These are phyloP conservation scores for Lodderomyces jiufengensis DNA, from an alignment of 1,139 yeast genomes.

Conservation along the genomic window DNA sequence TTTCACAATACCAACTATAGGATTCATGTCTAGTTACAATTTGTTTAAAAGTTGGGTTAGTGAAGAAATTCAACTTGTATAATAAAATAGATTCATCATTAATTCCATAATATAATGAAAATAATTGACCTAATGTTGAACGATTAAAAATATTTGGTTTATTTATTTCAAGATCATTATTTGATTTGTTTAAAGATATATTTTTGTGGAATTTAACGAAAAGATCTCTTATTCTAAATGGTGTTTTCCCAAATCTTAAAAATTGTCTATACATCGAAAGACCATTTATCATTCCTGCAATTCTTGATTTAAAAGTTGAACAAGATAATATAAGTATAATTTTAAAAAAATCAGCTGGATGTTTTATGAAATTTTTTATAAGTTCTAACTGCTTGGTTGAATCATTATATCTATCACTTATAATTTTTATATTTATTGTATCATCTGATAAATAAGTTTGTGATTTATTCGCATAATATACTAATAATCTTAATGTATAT, in stretches of 20 bases:
- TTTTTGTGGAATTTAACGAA: slow-evolving; percentile 19
- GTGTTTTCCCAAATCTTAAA: slow-evolving; percentile 69
- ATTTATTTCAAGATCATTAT: slow-evolving; percentile 13
- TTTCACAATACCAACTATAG: slow-evolving; percentile 63
- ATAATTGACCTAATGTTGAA: slow-evolving; percentile 43
- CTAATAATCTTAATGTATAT: slow-evolving; percentile 52
- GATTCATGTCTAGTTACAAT: slow-evolving; percentile 52
- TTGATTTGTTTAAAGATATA: slow-evolving; percentile 10
- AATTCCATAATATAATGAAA: slow-evolving; percentile 57
- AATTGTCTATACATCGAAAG: slow-evolving; percentile 63
- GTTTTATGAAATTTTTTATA: slow-evolving; percentile 34
- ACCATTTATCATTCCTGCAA: slow-evolving; percentile 44
- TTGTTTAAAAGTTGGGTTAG: slow-evolving; percentile 30
- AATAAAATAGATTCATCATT: slow-evolving; percentile 58
- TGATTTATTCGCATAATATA: slow-evolving; percentile 44
- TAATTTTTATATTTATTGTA: slow-evolving; percentile 26
- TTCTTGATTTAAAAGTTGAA: slow-evolving; percentile 29
- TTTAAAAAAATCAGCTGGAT: slow-evolving; percentile 41
- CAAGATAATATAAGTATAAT: slow-evolving; percentile 31
- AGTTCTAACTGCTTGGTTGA: slow-evolving; percentile 33
- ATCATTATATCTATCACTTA: slow-evolving; percentile 32
- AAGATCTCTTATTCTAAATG: slow-evolving; percentile 47
- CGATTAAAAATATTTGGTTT: slow-evolving; percentile 38
- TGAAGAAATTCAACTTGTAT: slow-evolving; percentile 50
- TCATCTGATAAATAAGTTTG: slow-evolving; percentile 37